Evolutionary conservation across 495 filamentous ascomycete genomes (phyloP), one percentile per base, ranked within the genome.

Genomic region (Aspergillus cavernicola): DNA sequence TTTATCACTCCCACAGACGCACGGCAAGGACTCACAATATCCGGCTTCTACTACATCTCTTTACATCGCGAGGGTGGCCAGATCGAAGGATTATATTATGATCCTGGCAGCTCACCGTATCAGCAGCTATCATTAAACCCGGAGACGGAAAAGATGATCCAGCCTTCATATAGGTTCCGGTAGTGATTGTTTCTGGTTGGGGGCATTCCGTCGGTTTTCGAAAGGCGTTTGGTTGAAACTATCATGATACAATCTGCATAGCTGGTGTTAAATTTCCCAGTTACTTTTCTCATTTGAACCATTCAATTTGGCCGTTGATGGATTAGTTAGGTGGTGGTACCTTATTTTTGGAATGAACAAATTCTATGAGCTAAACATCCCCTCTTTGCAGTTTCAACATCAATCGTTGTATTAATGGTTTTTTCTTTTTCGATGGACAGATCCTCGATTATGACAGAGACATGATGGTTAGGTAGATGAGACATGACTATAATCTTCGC

Each of bases 1-100:
- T 89, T 89, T 68, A 83, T 89, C 52, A 83, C 80, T 2, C 82
- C 81, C 4, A 75, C 74, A 52, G 76, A 80, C 37, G 69, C 76
- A 26, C 72, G 76, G 51, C 73, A 76, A 59, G 80, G 83, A 33
- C 77, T 90, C 16, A 90, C 86, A 7, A 90, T 90, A 45, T 82
- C 77, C 44, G 86, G 86, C 4, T 90, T 90, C 65, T 90, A 90
- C 60, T 90, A 88, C 63, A 78, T 88, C 19, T 84, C 82, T 42
- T 64, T 90, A 50, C 68, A 76, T 43, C 73, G 86, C 35, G 71
- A 74, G 28, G 77, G 79, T 58, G 86, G 86, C 18, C 70, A 72
- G 22, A 75, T 89, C 31, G 84, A 87, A 57, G 86, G 86, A 0
- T 69, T 88, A 43, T 90, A 90, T 55, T 88, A 86, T 62, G 86